phyloP scores from a whole-genome alignment of 306 rosid species.

The Crataegus laevigata region DNA sequence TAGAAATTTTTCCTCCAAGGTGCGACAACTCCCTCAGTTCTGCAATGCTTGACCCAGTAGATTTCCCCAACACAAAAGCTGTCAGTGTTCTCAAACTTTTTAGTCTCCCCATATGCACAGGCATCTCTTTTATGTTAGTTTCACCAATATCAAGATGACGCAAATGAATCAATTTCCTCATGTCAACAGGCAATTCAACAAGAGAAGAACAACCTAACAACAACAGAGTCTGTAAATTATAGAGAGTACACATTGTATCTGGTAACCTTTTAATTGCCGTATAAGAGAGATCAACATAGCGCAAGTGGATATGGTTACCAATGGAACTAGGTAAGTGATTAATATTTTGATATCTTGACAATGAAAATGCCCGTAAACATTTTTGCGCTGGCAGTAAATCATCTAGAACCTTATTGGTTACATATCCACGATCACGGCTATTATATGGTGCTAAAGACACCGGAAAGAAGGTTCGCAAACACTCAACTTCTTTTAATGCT shows the following conservation, averaged over 20 bases:
- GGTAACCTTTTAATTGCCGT: not conserved
- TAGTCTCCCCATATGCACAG: not conserved
- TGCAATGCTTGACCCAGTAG: not conserved
- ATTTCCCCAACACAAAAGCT: not conserved
- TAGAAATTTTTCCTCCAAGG: not conserved
- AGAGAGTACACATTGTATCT: not conserved
- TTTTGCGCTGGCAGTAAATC: not conserved
- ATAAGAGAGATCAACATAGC: not conserved
- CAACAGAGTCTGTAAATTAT: slow-evolving; percentile 6
- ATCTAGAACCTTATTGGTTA: not conserved
- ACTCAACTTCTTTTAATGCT: not conserved
- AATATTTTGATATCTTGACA: not conserved
- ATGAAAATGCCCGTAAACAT: not conserved
- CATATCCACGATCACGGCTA: not conserved
- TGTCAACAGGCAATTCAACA: not conserved
- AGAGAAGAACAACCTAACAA: not conserved
- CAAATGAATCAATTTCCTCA: not conserved
- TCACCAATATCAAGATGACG: not conserved
- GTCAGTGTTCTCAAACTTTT: not conserved
- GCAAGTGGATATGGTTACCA: not conserved
- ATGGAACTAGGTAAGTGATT: not conserved
- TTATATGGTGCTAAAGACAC: not conserved
- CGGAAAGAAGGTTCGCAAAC: not conserved
- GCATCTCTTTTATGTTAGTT: not conserved
- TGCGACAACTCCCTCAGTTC: not conserved